Evolutionary conservation across 2,329 filamentous ascomycete species (phyloP), one percentile per base, ranked within the genome.

Genomic region (Aureobasidium vineae): DNA sequence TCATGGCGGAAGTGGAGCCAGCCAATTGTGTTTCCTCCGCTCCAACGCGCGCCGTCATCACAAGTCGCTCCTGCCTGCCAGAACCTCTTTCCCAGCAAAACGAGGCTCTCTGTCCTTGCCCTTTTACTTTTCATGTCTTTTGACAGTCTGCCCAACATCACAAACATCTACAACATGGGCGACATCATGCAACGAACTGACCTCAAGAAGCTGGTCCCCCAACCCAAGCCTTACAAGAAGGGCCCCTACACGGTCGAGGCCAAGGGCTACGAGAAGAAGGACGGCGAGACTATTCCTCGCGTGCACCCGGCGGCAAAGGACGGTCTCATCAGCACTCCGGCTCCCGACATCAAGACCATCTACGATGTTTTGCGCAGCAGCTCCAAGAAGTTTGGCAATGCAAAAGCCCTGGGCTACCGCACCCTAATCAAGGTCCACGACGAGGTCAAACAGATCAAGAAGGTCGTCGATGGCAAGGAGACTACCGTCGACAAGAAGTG

Each of bases 361-460:
- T 95, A 87, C 79, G 90, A 96, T 73, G 85, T 96, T 70, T 82
- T 96, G 73, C 85, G 85, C 74, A 85, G 87, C 72, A 88, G 88
- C 71, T 88, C 89, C 50, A 82, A 76, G 70, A 82, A 81, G 73
- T 83, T 75, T 68, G 81, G 81, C 71, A 83, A 83, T 69, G 81
- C 81, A 71, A 83, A 83, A 77, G 79, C 79, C 7, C 72, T 82
- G 50, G 92, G 90, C 71, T 84, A 83, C 73, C 88, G 92, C 70
- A 88, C 85, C 76, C 84, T 96, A 67, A 77, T 97, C 78, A 83
- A 88, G 77, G 86, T 88, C 54, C 92, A 96, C 78, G 86, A 86
- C 73, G 92, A 97, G 82, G 88, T 85, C 72, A 96, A 94, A 82
- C 95, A 92, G 84, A 82, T 97, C 71, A 90, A 92, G 84, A 97